These are phyloP conservation scores for Hypoxylon sp. DNA, from an alignment of 2,329 filamentous ascomycete species.

Conservation along the genomic window DNA sequence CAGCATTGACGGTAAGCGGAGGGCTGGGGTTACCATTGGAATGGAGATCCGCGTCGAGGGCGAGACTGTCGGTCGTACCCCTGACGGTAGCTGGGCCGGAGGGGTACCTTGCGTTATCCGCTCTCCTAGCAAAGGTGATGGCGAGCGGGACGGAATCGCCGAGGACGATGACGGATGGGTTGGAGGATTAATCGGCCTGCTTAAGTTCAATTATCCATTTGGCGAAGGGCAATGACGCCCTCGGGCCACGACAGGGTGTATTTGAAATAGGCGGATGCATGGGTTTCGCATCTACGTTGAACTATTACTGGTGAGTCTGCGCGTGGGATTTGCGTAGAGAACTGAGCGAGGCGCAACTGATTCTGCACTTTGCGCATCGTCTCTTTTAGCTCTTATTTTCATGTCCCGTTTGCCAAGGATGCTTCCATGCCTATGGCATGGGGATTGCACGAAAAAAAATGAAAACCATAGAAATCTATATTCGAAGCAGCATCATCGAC, in stretches of 20 bases:
- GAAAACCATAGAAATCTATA: background rate
- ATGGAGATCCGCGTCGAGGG: conserved; percentile 92
- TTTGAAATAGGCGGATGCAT: background rate
- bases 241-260: background rate
- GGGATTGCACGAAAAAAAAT: conserved; percentile 6
- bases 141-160: conserved; percentile 56
- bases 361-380: background rate
- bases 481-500: background rate
- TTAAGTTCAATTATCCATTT: conserved; percentile 99
- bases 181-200: conserved; percentile 88
- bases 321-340: background rate
- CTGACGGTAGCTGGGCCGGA: conserved; percentile 57
- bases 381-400: background rate
- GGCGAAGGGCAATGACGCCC: conserved; percentile 61
- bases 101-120: conserved; percentile 94
- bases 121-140: conserved; percentile 62
- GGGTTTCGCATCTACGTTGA: background rate
- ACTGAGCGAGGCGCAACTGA: background rate
- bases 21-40: conserved; percentile 77
- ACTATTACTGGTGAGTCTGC: background rate
- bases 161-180: conserved; percentile 95
- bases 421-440: background rate
- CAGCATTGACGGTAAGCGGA: conserved; percentile 82
- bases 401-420: too few species aligned
- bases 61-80: conserved; percentile 76